These are phyloP conservation scores for Amanita phalloides DNA, from an alignment of 768 basidiomycete species.

Conservation along the genomic window DNA sequence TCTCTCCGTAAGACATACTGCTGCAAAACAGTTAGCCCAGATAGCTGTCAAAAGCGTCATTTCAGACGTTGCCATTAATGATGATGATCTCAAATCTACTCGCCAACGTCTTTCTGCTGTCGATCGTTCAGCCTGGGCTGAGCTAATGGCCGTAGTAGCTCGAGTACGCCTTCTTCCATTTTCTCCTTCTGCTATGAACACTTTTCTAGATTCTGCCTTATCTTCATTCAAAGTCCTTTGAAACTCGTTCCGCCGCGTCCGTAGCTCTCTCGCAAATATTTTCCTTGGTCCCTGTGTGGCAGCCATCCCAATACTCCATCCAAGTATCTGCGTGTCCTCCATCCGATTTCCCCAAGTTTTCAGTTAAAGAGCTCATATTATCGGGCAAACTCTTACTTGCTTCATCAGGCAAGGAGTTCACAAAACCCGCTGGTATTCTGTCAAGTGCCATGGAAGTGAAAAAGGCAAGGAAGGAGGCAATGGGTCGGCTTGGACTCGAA, in stretches of 20 bases:
- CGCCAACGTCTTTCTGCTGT: conserved; percentile 46
- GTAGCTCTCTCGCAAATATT: conserved; percentile 84
- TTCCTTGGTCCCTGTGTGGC: conserved; percentile 73
- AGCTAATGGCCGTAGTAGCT: conserved; percentile 85
- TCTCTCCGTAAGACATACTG: conserved; percentile 81
- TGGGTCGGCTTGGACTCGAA: conserved; percentile 79
- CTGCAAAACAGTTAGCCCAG: conserved; percentile 92
- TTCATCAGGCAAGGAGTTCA: conserved; percentile 90
- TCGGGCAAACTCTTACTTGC: conserved; percentile 74
- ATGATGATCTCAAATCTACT: conserved; percentile 62
- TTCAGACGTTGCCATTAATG: conserved; percentile 63
- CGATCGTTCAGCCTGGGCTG: conserved; percentile 78
- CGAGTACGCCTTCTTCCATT: conserved; percentile 38
- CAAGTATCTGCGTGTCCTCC: conserved; percentile 17
- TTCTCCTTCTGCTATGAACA: conserved; percentile 2
- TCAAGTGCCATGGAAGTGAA: conserved; percentile 72
- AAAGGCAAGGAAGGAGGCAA: conserved; percentile 80
- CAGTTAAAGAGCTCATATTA: conserved; percentile 65
- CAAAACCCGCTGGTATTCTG: conserved; percentile 60
- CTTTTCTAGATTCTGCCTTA: conserved; percentile 71
- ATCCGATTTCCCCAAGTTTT: conserved; percentile 66
- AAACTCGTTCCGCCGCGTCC: conserved; percentile 85
- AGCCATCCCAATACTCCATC: conserved; percentile 24
- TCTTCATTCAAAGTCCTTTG: conserved; percentile 84
- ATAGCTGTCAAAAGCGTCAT: conserved; percentile 81